phyloP scores from a whole-genome alignment of 2,329 filamentous ascomycete species.

The Stachybotrys chartarum region DNA sequence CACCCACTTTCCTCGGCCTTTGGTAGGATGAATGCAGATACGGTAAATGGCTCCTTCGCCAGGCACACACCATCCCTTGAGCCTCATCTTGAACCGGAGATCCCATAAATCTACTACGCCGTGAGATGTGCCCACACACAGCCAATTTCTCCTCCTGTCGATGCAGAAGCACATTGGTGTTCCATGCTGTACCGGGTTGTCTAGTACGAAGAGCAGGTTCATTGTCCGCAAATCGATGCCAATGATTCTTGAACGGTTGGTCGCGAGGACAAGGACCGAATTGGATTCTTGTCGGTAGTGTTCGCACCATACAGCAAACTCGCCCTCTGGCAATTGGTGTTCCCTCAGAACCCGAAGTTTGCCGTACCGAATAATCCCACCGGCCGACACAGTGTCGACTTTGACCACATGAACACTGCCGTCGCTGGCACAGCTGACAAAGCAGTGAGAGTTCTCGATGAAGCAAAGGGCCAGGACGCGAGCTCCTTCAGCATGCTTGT shows the following conservation, averaged over 20 bases:
- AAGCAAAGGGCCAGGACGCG: slow-evolving; percentile 81
- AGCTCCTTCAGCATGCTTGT: slow-evolving; percentile 64
- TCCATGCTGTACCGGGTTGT: slow-evolving; percentile 87
- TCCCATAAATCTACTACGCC: slow-evolving; percentile 95
- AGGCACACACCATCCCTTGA: slow-evolving; percentile 83
- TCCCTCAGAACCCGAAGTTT: slow-evolving; percentile 71
- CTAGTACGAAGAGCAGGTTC: slow-evolving; percentile 69
- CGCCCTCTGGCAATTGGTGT: slow-evolving; percentile 66
- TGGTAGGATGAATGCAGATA: slow-evolving; percentile 69
- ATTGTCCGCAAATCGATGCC: slow-evolving; percentile 85
- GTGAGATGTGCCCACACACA: slow-evolving; percentile 85
- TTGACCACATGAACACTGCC: slow-evolving; percentile 87
- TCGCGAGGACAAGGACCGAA: slow-evolving; percentile 81
- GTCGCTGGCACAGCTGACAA: slow-evolving; percentile 83
- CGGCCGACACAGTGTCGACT: slow-evolving; percentile 48
- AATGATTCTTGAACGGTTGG: slow-evolving; percentile 75
- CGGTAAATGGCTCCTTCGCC: slow-evolving; percentile 75
- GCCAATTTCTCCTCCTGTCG: slow-evolving; percentile 80
- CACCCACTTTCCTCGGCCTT: slow-evolving; percentile 74
- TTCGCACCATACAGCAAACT: slow-evolving; percentile 84
- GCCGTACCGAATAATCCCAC: slow-evolving; percentile 62
- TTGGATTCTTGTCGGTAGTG: slow-evolving; percentile 78
- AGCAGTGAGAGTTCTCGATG: slow-evolving; percentile 88
- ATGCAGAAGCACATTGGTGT: slow-evolving; percentile 87
- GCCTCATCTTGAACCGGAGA: slow-evolving; percentile 80